Evolutionary conservation across 2,329 filamentous ascomycete genomes (phyloP).

Genomic region (Colletotrichum sublineola): DNA sequence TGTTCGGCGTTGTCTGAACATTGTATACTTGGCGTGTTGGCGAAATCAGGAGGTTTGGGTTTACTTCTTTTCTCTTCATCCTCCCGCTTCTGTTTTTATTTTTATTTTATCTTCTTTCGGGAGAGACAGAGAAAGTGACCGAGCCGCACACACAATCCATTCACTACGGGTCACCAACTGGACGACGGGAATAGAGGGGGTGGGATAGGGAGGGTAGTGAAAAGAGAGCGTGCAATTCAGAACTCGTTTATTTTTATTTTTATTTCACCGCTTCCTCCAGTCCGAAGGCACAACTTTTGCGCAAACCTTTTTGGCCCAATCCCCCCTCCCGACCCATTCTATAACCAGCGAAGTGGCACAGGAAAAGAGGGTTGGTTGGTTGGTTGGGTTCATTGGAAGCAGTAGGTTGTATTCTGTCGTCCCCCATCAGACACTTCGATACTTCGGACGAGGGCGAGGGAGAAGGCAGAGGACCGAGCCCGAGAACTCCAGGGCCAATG

Average conservation of each 20-base stretch:
- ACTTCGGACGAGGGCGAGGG: conserved; percentile 20
- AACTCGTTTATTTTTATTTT: neutral
- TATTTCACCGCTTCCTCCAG: neutral
- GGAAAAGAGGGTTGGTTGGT: neutral
- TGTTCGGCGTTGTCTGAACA: neutral
- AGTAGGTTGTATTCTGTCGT: conserved; percentile 6
- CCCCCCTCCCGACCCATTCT: neutral
- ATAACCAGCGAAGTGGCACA: neutral
- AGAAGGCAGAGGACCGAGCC: neutral
- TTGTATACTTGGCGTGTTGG: neutral
- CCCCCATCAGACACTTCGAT: neutral
- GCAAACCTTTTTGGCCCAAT: neutral
- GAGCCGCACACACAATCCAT: conserved; percentile 9
- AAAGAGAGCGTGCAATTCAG: conserved; percentile 16
- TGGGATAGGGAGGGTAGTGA: neutral
- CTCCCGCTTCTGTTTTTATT: neutral
- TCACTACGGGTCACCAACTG: neutral
- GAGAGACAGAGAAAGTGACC: neutral
- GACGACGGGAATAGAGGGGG: neutral
- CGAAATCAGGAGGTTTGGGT: conserved; percentile 1
- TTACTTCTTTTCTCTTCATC: neutral
- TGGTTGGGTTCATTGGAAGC: conserved; percentile 33
- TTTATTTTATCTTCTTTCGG: neutral
- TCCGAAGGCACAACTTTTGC: conserved; percentile 20
- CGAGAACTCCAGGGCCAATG: neutral